Percentiles rank a stretch among this genome's conserved stretches.
Conservation (phyloP, 108 stramenopile genomes). For the Nitzschia palea region DNA sequence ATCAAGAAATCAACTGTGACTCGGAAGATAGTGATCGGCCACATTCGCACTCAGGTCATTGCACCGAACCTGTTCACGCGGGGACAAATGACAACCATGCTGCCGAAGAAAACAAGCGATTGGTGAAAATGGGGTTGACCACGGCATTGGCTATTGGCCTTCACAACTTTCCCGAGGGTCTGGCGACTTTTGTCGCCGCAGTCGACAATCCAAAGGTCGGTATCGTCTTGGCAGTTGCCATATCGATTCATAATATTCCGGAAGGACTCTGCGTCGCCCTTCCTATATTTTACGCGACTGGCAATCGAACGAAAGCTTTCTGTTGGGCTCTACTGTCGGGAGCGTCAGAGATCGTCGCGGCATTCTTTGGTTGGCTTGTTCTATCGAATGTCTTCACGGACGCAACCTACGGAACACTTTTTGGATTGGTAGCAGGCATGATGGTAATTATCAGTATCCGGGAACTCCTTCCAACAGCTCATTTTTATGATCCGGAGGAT, state of each 20-base stretch:
- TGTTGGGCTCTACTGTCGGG: constrained; percentile 72
- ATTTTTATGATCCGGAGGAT: constrained; percentile 90
- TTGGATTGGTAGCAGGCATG: constrained; percentile 90
- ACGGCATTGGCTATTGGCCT: constrained; percentile 81
- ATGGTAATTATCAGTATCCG: constrained; percentile 86
- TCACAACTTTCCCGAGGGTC: constrained; percentile 92
- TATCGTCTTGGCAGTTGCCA: constrained; percentile 57
- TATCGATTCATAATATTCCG: constrained; percentile 87
- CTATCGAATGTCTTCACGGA: constrained; percentile 57
- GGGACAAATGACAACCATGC: background rate
- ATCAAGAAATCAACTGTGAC: background rate
- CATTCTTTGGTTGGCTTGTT: constrained; percentile 73
- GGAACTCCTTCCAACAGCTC: constrained; percentile 93
- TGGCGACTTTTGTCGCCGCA: constrained; percentile 83
- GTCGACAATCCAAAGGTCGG: constrained; percentile 75
- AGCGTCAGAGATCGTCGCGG: constrained; percentile 77
- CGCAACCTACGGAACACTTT: constrained; percentile 65
- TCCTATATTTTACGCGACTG: constrained; percentile 92
- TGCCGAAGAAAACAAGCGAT: constrained; percentile 33
- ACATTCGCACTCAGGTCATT: no score
- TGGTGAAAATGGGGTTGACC: constrained; percentile 63
- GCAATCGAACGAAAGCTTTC: constrained; percentile 80
- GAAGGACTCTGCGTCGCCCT: constrained; percentile 87
- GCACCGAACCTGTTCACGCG: no score
- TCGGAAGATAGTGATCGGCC: constrained; percentile 2